These are phyloP conservation scores for Halenospora varia DNA, from an alignment of 495 filamentous ascomycete genomes.

Conservation along the genomic window DNA sequence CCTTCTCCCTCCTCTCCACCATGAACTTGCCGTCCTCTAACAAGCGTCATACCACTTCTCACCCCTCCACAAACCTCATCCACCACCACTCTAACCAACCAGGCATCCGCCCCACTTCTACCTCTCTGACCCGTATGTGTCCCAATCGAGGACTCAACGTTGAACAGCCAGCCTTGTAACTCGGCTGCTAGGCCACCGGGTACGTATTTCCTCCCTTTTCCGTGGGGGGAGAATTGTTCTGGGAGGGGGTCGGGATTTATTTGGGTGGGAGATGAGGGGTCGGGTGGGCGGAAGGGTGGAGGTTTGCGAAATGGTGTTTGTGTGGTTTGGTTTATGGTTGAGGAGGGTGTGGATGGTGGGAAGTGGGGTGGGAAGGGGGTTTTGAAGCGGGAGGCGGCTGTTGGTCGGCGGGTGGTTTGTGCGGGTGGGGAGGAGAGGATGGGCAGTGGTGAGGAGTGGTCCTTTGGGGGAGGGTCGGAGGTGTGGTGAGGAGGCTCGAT, in stretches of 20 bases:
- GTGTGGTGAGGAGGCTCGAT: no score
- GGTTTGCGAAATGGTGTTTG: constrained; percentile 21
- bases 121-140: constrained; percentile 1
- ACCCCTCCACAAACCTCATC: constrained; percentile 21
- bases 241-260: constrained; percentile 20
- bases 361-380: constrained; percentile 12
- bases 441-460: constrained; percentile 14
- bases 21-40: constrained; percentile 21
- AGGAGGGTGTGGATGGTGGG: not conserved
- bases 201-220: constrained; percentile 25
- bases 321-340: not conserved
- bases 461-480: no score
- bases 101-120: constrained; percentile 9
- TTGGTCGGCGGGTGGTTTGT: constrained; percentile 3
- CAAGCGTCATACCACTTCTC: constrained; percentile 17
- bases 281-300: constrained; percentile 23
- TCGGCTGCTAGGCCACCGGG: constrained; percentile 24
- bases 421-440: constrained; percentile 21
- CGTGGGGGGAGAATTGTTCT: constrained; percentile 27
- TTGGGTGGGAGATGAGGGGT: constrained; percentile 1
- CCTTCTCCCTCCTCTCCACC: not conserved
- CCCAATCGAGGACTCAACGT: constrained; percentile 22
- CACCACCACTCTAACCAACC: constrained; percentile 18
- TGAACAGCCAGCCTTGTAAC: constrained; percentile 23
- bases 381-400: constrained; percentile 16